A percentile compares a stretch with the other conserved stretches of the same genome.
Conservation (phyloP, 768 basidiomycete genomes). For the Podaxis pistillaris region DNA sequence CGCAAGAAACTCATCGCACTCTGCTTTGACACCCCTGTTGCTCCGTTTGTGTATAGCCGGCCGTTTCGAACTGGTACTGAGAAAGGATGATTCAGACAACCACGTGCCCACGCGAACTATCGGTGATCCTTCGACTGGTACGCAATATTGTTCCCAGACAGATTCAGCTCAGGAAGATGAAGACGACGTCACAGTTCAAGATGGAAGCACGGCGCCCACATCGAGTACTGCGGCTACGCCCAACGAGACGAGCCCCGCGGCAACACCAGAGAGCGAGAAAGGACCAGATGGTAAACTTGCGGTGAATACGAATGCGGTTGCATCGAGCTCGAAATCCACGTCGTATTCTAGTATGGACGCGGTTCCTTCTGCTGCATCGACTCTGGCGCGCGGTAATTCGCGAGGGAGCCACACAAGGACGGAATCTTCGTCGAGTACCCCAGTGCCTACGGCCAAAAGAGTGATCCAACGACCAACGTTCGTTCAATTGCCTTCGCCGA, state of each 20-base stretch:
- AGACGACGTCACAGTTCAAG: slow-evolving; percentile 5
- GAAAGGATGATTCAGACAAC: slow-evolving; percentile 33
- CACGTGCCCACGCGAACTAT: slow-evolving; percentile 38
- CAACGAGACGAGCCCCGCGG: background rate
- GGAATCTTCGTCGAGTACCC: background rate
- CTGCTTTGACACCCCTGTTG: background rate
- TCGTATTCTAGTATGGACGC: background rate
- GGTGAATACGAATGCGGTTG: background rate
- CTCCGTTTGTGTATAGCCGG: slow-evolving; percentile 37
- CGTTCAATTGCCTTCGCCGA: slow-evolving; percentile 35
- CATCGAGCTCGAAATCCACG: background rate
- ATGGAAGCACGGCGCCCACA: slow-evolving; percentile 3
- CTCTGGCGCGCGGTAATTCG: background rate
- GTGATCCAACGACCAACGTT: slow-evolving; percentile 33
- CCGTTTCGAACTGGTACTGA: slow-evolving; percentile 53
- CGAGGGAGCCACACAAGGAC: background rate
- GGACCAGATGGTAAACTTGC: background rate
- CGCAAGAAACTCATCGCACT: background rate
- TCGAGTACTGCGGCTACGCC: slow-evolving; percentile 2
- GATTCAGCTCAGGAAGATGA: slow-evolving; percentile 7
- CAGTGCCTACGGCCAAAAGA: background rate
- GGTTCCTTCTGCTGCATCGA: background rate
- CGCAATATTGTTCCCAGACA: slow-evolving; percentile 22
- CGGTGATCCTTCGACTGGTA: slow-evolving; percentile 39
- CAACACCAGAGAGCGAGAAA: slow-evolving; percentile 8